phyloP scores from a whole-genome alignment of 495 filamentous ascomycete species.

The Aspergillus ostianus region DNA sequence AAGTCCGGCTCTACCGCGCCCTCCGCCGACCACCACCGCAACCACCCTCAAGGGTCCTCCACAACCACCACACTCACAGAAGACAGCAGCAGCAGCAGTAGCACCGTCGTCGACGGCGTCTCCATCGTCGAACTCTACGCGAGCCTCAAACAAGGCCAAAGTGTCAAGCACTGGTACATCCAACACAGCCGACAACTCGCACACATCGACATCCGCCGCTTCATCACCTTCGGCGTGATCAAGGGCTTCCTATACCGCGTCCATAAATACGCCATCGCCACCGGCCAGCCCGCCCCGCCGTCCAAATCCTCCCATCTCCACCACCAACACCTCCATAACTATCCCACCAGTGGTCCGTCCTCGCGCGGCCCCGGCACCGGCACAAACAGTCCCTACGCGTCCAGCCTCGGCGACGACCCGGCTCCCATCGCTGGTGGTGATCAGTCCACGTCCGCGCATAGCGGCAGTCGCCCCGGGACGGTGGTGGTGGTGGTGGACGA shows the following conservation, averaged over 20 bases:
- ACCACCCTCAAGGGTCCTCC: not conserved
- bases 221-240: slow-evolving; percentile 93
- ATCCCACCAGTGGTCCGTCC: slow-evolving; percentile 27
- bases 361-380: slow-evolving; percentile 37
- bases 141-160: slow-evolving; percentile 70
- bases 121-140: slow-evolving; percentile 66
- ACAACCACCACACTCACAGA: slow-evolving; percentile 9
- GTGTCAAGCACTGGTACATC: slow-evolving; percentile 77
- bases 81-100: slow-evolving; percentile 6
- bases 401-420: slow-evolving; percentile 37
- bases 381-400: slow-evolving; percentile 37
- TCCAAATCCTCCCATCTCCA: slow-evolving; percentile 25
- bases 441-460: slow-evolving; percentile 28
- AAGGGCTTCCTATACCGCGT: slow-evolving; percentile 94
- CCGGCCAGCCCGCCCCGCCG: slow-evolving; percentile 37
- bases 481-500: slow-evolving; percentile 25
- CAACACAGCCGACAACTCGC: slow-evolving; percentile 64
- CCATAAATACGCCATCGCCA: slow-evolving; percentile 81
- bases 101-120: slow-evolving; percentile 36
- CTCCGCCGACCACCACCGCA: slow-evolving; percentile 9
- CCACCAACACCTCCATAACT: slow-evolving; percentile 15
- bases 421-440: slow-evolving; percentile 18
- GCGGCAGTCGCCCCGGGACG: slow-evolving; percentile 28
- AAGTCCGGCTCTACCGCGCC: slow-evolving; percentile 13
- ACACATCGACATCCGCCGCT: slow-evolving; percentile 80